Base-by-base conservation (phyloP, 495 filamentous ascomycete species). In the Aspergillus leporis region DNA sequence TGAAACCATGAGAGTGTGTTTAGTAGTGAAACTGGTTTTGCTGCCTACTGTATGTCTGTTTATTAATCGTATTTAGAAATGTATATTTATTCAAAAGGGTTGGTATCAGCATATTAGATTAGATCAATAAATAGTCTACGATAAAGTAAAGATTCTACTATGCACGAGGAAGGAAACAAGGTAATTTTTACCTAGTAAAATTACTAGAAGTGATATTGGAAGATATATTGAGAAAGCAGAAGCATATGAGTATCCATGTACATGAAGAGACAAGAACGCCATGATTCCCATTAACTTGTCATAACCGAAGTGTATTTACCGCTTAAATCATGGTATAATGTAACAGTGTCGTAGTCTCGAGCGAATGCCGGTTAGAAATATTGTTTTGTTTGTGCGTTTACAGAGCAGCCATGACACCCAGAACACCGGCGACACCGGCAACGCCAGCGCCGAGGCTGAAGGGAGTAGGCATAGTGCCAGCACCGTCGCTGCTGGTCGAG, bases 351-450 rank as follows among this genome's bases (percentile, higher is more conserved):
- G 38, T 47, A 5, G 41, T 18, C 2, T 19, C 41, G 2, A 45
- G n/a, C 6, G 41, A 18, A 36, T 3, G 34, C 8, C 10, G 34
- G 34, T 12, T 4, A 36, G 4, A 36, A 8, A 14, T 5, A 12
- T 36, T 36, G 8, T 4, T 45, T 45, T 21, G 6, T 45, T n/a
- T 4, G 41, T 21, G 13, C 22, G 18, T 63, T 69, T 74, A 77
- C 60, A 77, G 65, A 21, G 67, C 71, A 61, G 61, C 70, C 70
- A 77, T 74, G 41, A 75, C 59, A 58, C 73, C 73, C 36, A 77
- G 61, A 8, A 77, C 32, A 62, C 74, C 74, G 4, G 67, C 67
- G 23, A 67, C 59, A 46, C 67, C 67, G 13, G 64, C 64, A 31
- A 72, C 45, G 55, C 67, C 67, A 25, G 58, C 62, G 22, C 67